Base-by-base conservation (phyloP, 805 yeast species). In the Teunomyces kruisii region DNA sequence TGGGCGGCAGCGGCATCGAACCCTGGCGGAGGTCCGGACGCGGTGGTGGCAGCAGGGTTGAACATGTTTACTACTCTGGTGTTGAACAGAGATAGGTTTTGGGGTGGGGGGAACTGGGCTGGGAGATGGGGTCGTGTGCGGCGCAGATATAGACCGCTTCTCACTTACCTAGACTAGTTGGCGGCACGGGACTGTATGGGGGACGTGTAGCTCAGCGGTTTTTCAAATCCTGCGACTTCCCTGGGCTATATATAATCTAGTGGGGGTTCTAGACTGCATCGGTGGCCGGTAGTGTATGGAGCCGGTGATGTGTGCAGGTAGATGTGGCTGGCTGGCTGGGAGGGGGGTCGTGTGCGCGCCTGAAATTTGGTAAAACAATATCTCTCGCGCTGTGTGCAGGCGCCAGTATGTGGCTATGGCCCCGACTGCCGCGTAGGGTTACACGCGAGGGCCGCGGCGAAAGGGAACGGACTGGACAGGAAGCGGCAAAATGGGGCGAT, bases 21-120 rank as follows among this genome's bases (percentile, higher is more conserved):
- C 39, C 52, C 63, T 8, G 52, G 60, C 22, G 54, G 78, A 44
- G 69, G 69, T n/a, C 62, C 82, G 49, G 76, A n/a, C n/a, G n/a
- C 79, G 61, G 22, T 4, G 22, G 22, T 6, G 22, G 22, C 22
- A 19, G 6, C 3, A 19, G 22, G 88, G 89, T 0, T 65, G 36
- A 32, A 32, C 36, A 19, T 19, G 28, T 5, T 9, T 26, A 5
- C 28, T 26, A 9, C n/a, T n/a, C n/a, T n/a, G n/a, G n/a, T n/a
- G 28, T 26, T 26, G 28, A 26, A 26, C 28, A 26, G 28, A 26
- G 28, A 26, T 8, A 9, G 28, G 5, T 4, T 3, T 26, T 3
- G 22, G 3, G 22, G 22, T 19, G 22, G 22, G 3, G 22, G 22
- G 6, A 6, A 19, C 6, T n/a, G n/a, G n/a, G n/a, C n/a, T n/a